Evolutionary conservation across 2,329 filamentous ascomycete species (phyloP), one percentile per base, ranked within the genome.

Genomic region (Thielaviopsis populi): DNA sequence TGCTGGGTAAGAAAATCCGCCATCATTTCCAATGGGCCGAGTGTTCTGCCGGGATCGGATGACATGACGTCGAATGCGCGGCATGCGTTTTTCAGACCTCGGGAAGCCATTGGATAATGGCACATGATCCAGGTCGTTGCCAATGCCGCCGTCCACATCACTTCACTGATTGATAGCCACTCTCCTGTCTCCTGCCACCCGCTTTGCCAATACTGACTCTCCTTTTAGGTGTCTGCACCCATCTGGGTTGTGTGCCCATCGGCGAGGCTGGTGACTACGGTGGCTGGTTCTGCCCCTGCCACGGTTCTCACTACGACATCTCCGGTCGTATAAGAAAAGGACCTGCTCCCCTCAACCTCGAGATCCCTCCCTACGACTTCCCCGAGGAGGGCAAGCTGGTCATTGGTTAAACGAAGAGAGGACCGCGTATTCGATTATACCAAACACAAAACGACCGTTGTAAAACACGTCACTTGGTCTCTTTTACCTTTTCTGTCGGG

Each of bases 231-330:
- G 92, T 99, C 78, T 99, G 94, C 88, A 99, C 94, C 73, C 94
- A 99, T 79, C 81, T 99, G 74, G 94, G 94, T 79, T 99, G 94
- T 84, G 94, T 99, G 71, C 94, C 94, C 74, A 99, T 99, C 73
- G 94, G 95, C 73, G 94, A 99, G 82, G 90, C 94, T 69, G 94
- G 94, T 76, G 95, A 99, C 78, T 99, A 81, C 73, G 94, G 94
- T 75, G 94, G 94, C 74, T 99, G 94, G 94, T 99, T 99, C 88
- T 99, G 94, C 83, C 94, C 94, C 69, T 99, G 94, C 88, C 94
- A 99, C 84, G 94, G 94, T 77, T 96, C 91, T 71, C 94, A 99
- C 83, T 99, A 99, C 85, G 94, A 99, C 76, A 97, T 99, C 77
- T 97, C 91, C 69, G 94, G 94, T 76, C 91, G 94, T 78, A 89